phyloP scores from a whole-genome alignment of 768 basidiomycete species.

The Mycena crocata region DNA sequence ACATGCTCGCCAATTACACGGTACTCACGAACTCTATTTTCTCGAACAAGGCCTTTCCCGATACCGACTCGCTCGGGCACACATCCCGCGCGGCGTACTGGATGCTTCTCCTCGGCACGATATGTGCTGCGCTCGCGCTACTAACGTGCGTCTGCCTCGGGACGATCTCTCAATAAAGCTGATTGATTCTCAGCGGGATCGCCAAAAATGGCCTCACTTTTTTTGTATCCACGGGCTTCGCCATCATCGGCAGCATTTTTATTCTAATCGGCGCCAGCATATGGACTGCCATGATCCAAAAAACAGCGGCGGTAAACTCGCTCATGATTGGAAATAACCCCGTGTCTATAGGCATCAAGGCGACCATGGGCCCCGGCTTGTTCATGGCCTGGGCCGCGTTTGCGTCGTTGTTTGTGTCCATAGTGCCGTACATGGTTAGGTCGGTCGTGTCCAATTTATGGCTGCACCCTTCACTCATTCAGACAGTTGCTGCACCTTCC shows the following conservation, averaged over 20 bases:
- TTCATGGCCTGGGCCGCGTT: constrained; percentile 83
- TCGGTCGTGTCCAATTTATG: constrained; percentile 45
- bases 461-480: background rate
- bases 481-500: constrained; percentile 83
- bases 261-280: constrained; percentile 77
- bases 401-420: constrained; percentile 70
- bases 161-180: constrained; percentile 27
- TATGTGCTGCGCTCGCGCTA: constrained; percentile 73
- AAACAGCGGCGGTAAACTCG: constrained; percentile 68
- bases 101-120: constrained; percentile 78
- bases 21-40: constrained; percentile 66
- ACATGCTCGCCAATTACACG: constrained; percentile 77
- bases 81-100: constrained; percentile 80
- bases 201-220: constrained; percentile 74
- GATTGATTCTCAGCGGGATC: constrained; percentile 64
- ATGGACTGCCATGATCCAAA: constrained; percentile 83
- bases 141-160: constrained; percentile 64
- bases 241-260: constrained; percentile 69
- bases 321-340: constrained; percentile 53
- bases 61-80: constrained; percentile 71
- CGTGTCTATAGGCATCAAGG: constrained; percentile 68
- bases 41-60: constrained; percentile 61
- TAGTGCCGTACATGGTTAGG: constrained; percentile 84
- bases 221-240: constrained; percentile 72
- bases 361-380: constrained; percentile 71